These are phyloP conservation scores for Teratosphaeria pseudoeucalypti DNA, from an alignment of 2,329 filamentous ascomycete species.

Conservation along the genomic window DNA sequence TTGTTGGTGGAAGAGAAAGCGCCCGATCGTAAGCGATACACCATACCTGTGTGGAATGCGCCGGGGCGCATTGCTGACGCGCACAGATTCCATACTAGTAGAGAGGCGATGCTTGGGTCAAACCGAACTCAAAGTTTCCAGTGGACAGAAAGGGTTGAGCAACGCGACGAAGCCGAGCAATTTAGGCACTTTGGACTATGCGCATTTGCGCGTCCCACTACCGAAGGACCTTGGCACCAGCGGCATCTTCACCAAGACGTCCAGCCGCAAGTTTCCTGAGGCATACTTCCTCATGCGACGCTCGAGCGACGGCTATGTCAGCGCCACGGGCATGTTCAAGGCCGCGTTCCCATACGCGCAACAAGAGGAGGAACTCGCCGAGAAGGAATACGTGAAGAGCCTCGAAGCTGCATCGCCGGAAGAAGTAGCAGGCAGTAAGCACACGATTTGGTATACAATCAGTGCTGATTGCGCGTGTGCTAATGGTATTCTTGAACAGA, in stretches of 20 bases:
- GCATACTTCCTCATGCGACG: slow-evolving; percentile 95
- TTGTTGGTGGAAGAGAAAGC: slow-evolving; percentile 52
- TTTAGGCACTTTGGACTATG: slow-evolving; percentile 85
- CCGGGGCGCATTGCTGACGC: neutral
- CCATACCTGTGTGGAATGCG: neutral
- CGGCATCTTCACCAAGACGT: slow-evolving; percentile 77
- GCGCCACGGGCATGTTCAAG: slow-evolving; percentile 87
- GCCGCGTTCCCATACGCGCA: slow-evolving; percentile 67
- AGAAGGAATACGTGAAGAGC: slow-evolving; percentile 76
- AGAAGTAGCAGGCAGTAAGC: slow-evolving; percentile 70
- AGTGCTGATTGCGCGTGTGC: neutral
- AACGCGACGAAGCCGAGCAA: slow-evolving; percentile 63
- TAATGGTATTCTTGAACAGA: neutral
- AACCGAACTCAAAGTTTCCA: slow-evolving; percentile 78
- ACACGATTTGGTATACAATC: neutral
- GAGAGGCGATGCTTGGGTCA: slow-evolving; percentile 80
- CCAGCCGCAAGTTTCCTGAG: slow-evolving; percentile 54
- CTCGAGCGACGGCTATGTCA: slow-evolving; percentile 74
- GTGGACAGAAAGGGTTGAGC: slow-evolving; percentile 58
- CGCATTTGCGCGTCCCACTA: slow-evolving; percentile 82
- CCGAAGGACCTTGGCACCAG: slow-evolving; percentile 80
- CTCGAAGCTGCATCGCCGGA: slow-evolving; percentile 72
- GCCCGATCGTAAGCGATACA: slow-evolving; percentile 48
- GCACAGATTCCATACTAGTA: slow-evolving; percentile 50
- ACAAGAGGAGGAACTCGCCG: slow-evolving; percentile 58